Percentiles rank a stretch among this genome's conserved stretches.
phyloP scores from a whole-genome alignment of 805 yeast species.

The Cyberlindnera petersonii region DNA sequence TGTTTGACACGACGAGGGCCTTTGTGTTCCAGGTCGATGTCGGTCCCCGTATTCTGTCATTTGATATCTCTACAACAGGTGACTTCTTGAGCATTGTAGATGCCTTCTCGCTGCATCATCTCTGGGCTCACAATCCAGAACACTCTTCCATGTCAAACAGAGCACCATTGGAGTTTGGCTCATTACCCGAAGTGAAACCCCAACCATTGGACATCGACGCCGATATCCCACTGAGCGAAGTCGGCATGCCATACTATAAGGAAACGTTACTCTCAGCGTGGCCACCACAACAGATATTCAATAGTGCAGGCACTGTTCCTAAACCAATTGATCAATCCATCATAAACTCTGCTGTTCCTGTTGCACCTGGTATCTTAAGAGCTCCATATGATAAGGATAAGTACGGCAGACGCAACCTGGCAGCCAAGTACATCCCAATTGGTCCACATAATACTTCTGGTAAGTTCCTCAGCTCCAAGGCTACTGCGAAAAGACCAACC shows the following conservation, averaged over 20 bases:
- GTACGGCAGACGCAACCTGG: conserved; percentile 54
- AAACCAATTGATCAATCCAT: conserved; percentile 45
- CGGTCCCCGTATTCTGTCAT: conserved; percentile 30
- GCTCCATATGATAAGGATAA: conserved; percentile 55
- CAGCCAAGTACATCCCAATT: conserved; percentile 39
- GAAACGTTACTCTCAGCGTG: conserved; percentile 76
- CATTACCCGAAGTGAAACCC: conserved; percentile 33
- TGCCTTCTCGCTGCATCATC: conserved; percentile 37
- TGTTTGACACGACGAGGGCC: conserved; percentile 69
- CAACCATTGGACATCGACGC: conserved; percentile 37
- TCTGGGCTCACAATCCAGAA: conserved; percentile 58
- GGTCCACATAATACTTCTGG: conserved; percentile 27
- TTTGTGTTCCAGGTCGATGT: conserved; percentile 65
- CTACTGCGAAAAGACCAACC: conserved; percentile 35
- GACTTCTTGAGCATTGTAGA: conserved; percentile 73
- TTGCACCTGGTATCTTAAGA: conserved; percentile 34
- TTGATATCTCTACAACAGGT: conserved; percentile 52
- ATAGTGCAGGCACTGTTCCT: conserved; percentile 59
- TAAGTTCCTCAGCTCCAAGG: conserved; percentile 59
- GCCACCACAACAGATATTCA: conserved; percentile 61
- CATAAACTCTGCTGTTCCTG: conserved; percentile 33
- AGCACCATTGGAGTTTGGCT: conserved; percentile 55
- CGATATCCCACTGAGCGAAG: conserved; percentile 54
- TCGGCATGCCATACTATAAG: conserved; percentile 87
- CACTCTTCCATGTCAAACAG: conserved; percentile 41